Percentiles rank a stretch among this genome's conserved stretches.
These are phyloP conservation scores for Passiflora organensis DNA, from an alignment of 345 rosid species.

Conservation along the genomic window DNA sequence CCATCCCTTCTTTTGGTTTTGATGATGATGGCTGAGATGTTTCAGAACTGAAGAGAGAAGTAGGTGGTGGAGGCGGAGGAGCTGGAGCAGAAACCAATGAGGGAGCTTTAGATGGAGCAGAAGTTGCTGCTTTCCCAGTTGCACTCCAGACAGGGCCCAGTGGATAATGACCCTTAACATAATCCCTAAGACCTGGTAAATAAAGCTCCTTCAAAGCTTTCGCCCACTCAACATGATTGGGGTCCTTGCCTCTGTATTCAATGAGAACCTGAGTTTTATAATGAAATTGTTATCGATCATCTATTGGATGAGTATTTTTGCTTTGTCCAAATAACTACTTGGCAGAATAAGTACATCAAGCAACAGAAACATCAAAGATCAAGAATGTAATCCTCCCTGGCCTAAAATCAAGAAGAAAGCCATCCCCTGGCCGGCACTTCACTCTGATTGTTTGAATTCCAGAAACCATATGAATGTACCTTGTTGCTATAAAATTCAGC, in stretches of 20 bases:
- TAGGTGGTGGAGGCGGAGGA: conserved; percentile 89
- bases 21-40: conserved; percentile 74
- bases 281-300: not conserved
- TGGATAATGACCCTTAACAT: conserved; percentile 79
- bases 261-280: conserved; percentile 60
- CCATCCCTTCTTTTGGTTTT: conserved; percentile 74
- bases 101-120: conserved; percentile 54
- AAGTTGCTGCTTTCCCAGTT: conserved; percentile 42
- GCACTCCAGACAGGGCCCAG: conserved; percentile 95
- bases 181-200: conserved; percentile 82
- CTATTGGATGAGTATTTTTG: not conserved
- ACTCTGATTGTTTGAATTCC: no score
- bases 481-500: conserved; percentile 97
- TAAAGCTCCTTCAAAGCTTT: conserved; percentile 92
- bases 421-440: conserved; percentile 2
- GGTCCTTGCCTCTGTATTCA: conserved; percentile 72
- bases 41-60: conserved; percentile 63
- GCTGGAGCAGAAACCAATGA: conserved; percentile 68
- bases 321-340: not conserved
- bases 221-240: conserved; percentile 95
- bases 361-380: not conserved
- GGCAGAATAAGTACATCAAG: not conserved
- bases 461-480: no score
- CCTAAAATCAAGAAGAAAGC: conserved; percentile 4
- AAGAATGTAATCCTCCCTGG: conserved; percentile 5